Evolutionary conservation across 371 early-diverging fungal genomes (phyloP), one percentile per base, ranked within the genome.

Genomic region (Rhizopus microsporus): DNA sequence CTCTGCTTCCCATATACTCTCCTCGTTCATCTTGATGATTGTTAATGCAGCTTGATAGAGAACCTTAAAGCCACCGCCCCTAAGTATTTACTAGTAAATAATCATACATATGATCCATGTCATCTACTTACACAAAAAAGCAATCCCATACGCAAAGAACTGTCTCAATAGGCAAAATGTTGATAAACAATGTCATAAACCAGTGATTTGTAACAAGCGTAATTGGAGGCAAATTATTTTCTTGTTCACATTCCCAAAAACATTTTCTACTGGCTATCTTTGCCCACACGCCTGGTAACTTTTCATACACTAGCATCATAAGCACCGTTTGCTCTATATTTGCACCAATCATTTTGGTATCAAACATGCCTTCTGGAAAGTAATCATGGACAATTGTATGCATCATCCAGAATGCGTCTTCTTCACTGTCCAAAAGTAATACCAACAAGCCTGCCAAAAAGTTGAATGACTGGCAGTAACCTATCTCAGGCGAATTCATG

Each of bases 401-500:
- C 33, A 94, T 68, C 60, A 85, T 86, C 92, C 92, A 94, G 59
- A 93, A 94, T 5, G 87, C 88, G 10, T 86, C 77, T 45, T 90
- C 88, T 58, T 93, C 94, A 17, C 81, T 70, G n/a, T 83, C 74
- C 67, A 88, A 76, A 49, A 91, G 82, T 5, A 94, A 67, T 12
- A 94, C 71, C 10, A 94, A 77, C 56, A 91, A 75, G 3, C 90
- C 94, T 15, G 80, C 92, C 35, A 94, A 69, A 56, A 90, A 92
- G 55, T 91, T 92, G 61, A 94, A 81, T 4, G 90, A 86, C 67
- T 94, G 93, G 62, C 92, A 90, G 67, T 94, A 94, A 7, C 93
- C 94, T 43, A 93, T 90, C 8, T 84, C 68, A 6, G 88, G 83
- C 16, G 77, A 75, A 58, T 82, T 74, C 17, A 84, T 43, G 46